A percentile compares a stretch with the other conserved stretches of the same genome.
These are phyloP conservation scores for Paramecium biaurelia DNA, from an alignment of 73 alveolate species.

Conservation along the genomic window DNA sequence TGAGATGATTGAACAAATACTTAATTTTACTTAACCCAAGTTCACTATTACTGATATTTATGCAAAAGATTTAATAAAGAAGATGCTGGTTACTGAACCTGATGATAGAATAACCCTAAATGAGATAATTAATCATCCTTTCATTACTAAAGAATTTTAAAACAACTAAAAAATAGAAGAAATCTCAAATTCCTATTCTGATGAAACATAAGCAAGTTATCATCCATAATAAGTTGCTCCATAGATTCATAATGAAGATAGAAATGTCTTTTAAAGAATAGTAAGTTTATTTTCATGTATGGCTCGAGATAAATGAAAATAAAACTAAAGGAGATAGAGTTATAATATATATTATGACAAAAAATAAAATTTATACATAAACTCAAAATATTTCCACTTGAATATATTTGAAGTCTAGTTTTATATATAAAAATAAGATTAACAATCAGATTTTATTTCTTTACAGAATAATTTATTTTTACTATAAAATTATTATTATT, in stretches of 20 bases:
- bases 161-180: not conserved
- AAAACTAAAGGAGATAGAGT: not conserved
- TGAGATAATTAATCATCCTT: not conserved
- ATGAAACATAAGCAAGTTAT: not conserved
- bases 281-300: not conserved
- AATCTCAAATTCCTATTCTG: not conserved
- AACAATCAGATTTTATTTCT: not conserved
- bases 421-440: not conserved
- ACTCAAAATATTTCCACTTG: not conserved
- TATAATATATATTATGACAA: not conserved
- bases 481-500: no score
- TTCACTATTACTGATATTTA: not conserved
- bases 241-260: not conserved
- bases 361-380: not conserved
- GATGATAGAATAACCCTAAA: not conserved
- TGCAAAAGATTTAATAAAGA: not conserved
- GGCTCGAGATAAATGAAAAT: not conserved
- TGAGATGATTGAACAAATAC: constrained; percentile 8
- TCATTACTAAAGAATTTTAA: not conserved
- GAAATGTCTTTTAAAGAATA: not conserved
- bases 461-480: no score
- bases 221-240: not conserved
- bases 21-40: not conserved
- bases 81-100: not conserved
- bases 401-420: not conserved